Conservation (phyloP, 495 filamentous ascomycete genomes). For the Podospora tetraspora region DNA sequence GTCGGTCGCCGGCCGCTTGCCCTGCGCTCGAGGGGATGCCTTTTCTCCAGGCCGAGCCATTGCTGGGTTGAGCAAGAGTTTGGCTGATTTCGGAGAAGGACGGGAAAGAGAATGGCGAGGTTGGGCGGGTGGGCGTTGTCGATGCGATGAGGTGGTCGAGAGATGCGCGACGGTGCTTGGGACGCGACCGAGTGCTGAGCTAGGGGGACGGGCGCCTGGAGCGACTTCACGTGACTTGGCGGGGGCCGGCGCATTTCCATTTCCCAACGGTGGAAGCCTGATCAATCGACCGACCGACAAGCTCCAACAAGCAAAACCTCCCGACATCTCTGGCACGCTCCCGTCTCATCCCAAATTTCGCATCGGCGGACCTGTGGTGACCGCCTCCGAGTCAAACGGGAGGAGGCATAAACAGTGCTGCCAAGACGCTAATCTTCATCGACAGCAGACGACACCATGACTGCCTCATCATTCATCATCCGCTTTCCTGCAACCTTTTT, state of each 20-base stretch:
- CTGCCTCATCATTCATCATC: not conserved
- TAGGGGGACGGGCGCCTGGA: not conserved
- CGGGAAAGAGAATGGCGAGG: not conserved
- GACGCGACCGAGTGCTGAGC: not conserved
- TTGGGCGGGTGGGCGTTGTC: not conserved
- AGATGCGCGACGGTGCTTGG: not conserved
- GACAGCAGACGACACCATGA: not conserved
- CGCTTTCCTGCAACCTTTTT: not conserved
- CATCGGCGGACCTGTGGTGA: not conserved
- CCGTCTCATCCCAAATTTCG: not conserved
- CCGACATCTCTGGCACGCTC: not conserved
- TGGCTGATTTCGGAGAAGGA: not conserved
- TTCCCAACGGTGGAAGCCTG: not conserved
- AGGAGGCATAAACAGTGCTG: not conserved
- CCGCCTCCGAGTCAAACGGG: not conserved
- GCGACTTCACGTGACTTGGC: not conserved
- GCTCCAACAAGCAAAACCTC: not conserved
- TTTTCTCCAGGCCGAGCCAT: conserved; percentile 11
- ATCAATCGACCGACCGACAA: not conserved
- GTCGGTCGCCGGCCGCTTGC: conserved; percentile 23
- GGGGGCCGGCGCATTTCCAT: not conserved
- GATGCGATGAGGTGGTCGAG: not conserved
- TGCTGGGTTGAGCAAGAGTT: not conserved
- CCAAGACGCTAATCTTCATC: not conserved
- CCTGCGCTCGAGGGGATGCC: not conserved